Percentiles rank a stretch among this genome's conserved stretches.
Evolutionary conservation across 78 protist species (phyloP).

Genomic region (Speleostelium caveatum): DNA sequence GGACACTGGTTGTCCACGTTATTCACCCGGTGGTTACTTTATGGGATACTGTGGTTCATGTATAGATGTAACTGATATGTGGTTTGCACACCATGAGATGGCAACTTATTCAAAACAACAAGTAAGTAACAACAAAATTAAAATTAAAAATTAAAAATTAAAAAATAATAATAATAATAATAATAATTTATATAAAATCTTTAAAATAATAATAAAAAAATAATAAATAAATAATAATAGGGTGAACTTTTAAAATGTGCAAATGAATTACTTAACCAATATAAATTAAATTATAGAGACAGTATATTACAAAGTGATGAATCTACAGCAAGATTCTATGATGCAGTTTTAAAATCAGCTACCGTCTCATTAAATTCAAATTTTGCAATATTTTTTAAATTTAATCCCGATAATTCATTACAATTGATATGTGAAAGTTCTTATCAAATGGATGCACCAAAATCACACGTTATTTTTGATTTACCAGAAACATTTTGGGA

Average conservation of each 20-base stretch:
- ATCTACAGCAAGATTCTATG: neutral
- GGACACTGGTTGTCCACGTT: constrained; percentile 40
- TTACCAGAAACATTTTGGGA: constrained; percentile 23
- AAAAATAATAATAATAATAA: neutral
- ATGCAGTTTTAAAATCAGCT: neutral
- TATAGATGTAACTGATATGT: constrained; percentile 59
- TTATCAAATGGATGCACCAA: neutral
- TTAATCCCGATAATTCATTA: constrained; percentile 15
- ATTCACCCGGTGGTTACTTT: neutral
- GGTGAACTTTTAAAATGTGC: constrained; percentile 5
- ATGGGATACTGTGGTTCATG: constrained; percentile 52
- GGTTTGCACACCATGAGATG: constrained; percentile 58
- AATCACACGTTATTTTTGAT: neutral
- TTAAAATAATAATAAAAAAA: too few species aligned
- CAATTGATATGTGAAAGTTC: neutral
- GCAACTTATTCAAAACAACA: constrained; percentile 21
- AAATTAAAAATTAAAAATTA: too few species aligned
- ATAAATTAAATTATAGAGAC: neutral
- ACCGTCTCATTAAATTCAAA: constrained; percentile 5
- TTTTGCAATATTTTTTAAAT: constrained; percentile 1
- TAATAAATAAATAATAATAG: neutral
- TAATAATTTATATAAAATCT: neutral
- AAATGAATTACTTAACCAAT: neutral
- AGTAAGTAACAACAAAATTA: neutral
- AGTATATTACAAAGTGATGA: neutral